Percentiles rank a stretch among this genome's conserved stretches.
phyloP scores from a whole-genome alignment of 306 rosid species.

The Dryas drummondii region DNA sequence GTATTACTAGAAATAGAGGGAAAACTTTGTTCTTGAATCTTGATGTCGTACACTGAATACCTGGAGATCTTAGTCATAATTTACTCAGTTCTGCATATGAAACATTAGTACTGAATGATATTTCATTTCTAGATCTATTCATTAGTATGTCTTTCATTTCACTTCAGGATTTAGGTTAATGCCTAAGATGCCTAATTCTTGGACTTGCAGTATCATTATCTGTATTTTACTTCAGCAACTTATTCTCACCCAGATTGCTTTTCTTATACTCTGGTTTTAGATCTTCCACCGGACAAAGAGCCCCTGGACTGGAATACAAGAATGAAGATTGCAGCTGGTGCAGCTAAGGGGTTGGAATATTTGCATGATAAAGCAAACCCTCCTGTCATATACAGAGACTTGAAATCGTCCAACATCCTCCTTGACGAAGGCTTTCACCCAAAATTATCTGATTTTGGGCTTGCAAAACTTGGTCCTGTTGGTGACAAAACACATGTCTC shows the following conservation, averaged over 20 bases:
- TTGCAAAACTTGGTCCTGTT: constrained; percentile 74
- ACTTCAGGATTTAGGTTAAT: not conserved
- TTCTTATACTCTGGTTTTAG: constrained; percentile 41
- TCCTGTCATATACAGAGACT: constrained; percentile 76
- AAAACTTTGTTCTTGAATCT: not conserved
- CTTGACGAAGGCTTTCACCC: constrained; percentile 70
- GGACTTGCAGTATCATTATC: not conserved
- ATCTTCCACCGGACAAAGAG: constrained; percentile 55
- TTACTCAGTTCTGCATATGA: not conserved
- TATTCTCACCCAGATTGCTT: not conserved
- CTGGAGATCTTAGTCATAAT: not conserved
- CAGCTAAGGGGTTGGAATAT: constrained; percentile 86
- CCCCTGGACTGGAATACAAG: constrained; percentile 89
- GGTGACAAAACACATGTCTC: constrained; percentile 84
- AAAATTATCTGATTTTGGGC: constrained; percentile 81
- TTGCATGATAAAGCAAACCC: constrained; percentile 69
- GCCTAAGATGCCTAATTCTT: not conserved
- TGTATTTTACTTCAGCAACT: constrained; percentile 7
- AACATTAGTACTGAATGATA: not conserved
- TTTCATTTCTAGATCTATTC: not conserved
- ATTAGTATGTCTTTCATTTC: not conserved
- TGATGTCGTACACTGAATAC: not conserved
- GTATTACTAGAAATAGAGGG: not conserved
- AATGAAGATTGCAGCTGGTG: constrained; percentile 83
- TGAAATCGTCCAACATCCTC: constrained; percentile 78